Conservation (phyloP, 129 eudicot species). For the Erigeron canadensis region DNA sequence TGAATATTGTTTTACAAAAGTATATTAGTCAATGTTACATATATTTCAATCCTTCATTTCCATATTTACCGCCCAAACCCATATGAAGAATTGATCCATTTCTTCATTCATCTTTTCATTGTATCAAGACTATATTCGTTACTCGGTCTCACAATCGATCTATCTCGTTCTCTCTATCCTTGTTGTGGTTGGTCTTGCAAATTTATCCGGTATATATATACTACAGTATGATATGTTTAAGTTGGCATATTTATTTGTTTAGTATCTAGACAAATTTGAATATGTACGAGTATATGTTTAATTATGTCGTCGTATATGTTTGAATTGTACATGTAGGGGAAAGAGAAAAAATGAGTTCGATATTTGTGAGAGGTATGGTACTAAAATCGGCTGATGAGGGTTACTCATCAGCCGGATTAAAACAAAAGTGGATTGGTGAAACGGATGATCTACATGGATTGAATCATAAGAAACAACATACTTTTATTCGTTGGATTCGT, state of each 20-base stretch:
- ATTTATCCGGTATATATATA: conserved; percentile 16
- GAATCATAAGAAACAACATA: conserved; percentile 7
- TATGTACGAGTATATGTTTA: neutral
- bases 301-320: too few relatives aligned
- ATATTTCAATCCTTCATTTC: conserved; percentile 11
- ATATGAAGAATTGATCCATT: conserved; percentile 20
- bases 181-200: neutral
- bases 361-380: conserved; percentile 38
- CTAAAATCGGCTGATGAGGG: conserved; percentile 35
- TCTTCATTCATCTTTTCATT: conserved; percentile 17
- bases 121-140: neutral
- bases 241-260: neutral
- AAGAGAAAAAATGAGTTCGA: conserved; percentile 38
- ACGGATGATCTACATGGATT: conserved; percentile 23
- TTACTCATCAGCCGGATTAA: conserved; percentile 25
- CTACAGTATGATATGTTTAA: conserved; percentile 2
- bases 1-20: too few relatives aligned
- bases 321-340: conserved; percentile 1
- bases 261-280: neutral
- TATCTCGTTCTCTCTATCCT: neutral
- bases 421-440: conserved; percentile 32
- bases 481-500: neutral
- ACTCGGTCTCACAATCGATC: conserved; percentile 4
- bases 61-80: conserved; percentile 18
- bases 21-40: too few relatives aligned